Evolutionary conservation across 2,329 filamentous ascomycete genomes (phyloP).

Genomic region (Colletotrichum shisoi): DNA sequence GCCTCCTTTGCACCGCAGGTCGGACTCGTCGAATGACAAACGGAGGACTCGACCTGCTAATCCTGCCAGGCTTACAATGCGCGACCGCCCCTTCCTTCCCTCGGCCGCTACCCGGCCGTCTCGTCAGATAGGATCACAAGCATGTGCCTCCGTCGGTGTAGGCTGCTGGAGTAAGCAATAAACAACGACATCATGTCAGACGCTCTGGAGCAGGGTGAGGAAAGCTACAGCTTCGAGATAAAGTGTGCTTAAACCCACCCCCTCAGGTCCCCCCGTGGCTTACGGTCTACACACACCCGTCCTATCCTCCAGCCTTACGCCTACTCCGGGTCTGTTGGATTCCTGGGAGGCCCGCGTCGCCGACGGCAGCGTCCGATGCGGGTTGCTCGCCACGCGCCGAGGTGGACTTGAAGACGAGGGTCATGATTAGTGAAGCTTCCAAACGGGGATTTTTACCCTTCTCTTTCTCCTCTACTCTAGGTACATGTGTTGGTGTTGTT

Average conservation of each 20-base stretch:
- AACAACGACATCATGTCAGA: constrained; percentile 15
- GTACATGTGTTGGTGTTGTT: neutral
- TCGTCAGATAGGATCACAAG: constrained; percentile 28
- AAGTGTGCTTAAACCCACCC: constrained; percentile 23
- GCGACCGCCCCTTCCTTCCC: neutral
- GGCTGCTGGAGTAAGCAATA: neutral
- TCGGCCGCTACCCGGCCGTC: constrained; percentile 9
- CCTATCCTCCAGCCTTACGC: constrained; percentile 29
- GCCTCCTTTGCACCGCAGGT: constrained; percentile 26
- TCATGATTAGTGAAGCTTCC: neutral
- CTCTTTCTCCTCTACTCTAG: too few species aligned
- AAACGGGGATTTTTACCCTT: neutral
- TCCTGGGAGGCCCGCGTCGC: constrained; percentile 1
- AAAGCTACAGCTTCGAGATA: constrained; percentile 10
- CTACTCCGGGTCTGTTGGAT: constrained; percentile 14
- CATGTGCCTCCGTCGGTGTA: constrained; percentile 17
- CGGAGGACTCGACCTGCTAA: constrained; percentile 16
- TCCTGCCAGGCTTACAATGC: constrained; percentile 23
- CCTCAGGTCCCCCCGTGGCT: constrained; percentile 26
- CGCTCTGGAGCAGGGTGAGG: neutral
- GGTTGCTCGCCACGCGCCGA: constrained; percentile 6
- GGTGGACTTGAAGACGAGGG: neutral
- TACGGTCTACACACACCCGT: constrained; percentile 1
- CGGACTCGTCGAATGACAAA: constrained; percentile 29
- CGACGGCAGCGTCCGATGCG: constrained; percentile 16